Evolutionary conservation across 2,329 filamentous ascomycete genomes (phyloP).

Genomic region (Aureobasidium melanogenum): DNA sequence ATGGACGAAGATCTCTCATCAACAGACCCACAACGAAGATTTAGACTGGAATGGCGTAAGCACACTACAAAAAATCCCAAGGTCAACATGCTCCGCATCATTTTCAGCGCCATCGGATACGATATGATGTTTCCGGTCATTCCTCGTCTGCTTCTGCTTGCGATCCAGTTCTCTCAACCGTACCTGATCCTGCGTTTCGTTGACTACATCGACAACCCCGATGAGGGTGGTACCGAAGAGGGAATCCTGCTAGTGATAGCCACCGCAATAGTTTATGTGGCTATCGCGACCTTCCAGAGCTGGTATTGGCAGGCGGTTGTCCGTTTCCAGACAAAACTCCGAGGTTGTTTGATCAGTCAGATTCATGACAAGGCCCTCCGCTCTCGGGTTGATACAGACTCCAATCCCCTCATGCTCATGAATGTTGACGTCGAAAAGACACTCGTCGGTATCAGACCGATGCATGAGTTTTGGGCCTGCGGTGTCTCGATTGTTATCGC

Average conservation of each 20-base stretch:
- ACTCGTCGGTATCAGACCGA: conserved; percentile 15
- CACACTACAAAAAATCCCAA: conserved; percentile 13
- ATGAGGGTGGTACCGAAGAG: conserved; percentile 15
- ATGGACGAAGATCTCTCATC: conserved; percentile 22
- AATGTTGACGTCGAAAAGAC: conserved; percentile 25
- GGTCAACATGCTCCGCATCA: conserved; percentile 14
- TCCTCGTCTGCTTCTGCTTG: conserved; percentile 18
- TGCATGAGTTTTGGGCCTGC: conserved; percentile 23
- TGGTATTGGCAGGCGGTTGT: conserved; percentile 21
- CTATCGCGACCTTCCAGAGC: conserved; percentile 18
- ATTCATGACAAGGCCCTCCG: conserved; percentile 21
- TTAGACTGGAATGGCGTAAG: conserved; percentile 17
- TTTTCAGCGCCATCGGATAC: conserved; percentile 17
- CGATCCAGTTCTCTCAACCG: conserved; percentile 20
- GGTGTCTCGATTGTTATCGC: conserved; percentile 17
- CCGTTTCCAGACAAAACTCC: conserved; percentile 20
- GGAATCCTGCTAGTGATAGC: conserved; percentile 22
- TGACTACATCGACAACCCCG: conserved; percentile 16
- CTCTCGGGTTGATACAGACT: conserved; percentile 14
- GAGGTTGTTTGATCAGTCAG: conserved; percentile 20
- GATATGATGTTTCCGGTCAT: conserved; percentile 20
- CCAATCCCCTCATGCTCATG: conserved; percentile 22
- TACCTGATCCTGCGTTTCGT: conserved; percentile 22
- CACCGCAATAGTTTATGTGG: conserved; percentile 20
- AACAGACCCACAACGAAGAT: conserved; percentile 14